Base-by-base conservation (phyloP, 176 grass and related monocot genomes). In the Eragrostis curvula region DNA sequence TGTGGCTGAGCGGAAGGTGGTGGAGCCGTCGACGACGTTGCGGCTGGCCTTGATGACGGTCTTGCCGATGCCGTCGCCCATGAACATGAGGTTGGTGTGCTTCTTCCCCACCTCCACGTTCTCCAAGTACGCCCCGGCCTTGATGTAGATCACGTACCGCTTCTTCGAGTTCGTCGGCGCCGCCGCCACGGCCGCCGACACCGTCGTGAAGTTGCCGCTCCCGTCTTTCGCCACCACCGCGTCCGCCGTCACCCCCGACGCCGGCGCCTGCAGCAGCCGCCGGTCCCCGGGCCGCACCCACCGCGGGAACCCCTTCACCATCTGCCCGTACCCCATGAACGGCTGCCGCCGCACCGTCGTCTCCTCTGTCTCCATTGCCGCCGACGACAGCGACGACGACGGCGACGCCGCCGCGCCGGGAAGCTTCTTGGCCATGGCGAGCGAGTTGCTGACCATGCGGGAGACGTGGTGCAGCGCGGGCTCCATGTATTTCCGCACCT, bases 31-130 rank as follows among this genome's bases (percentile, higher is more conserved):
- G 3, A 87, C 80, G 25, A 94, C 90, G 79, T 94, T 97, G 40
- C 88, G 92, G 79, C 89, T 90, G 12, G 92, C 95, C 83, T 97
- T 97, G 80, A 97, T 94, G 13, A 94, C 92, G 30, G 95, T 97
- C 89, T 94, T 92, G 1, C 95, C 95, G 29, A 97, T 92, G 56
- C 95, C 95, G 44, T 97, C 95, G 10, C 95, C 95, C 64, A 97
- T 8, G 87, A 97, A 94, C 92, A 97, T 92, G 1, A 97, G 65
- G 65, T 97, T 97, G 68, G 41, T 63, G 56, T 87, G 85, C 71
- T 36, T 90, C 87, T 92, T 94, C 57, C 40, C 87, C 9, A 97
- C 95, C 57, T 89, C 95, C 77, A 97, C 92, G 47, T 97, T 97
- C 88, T 97, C 95, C 43, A 94, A 24, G 86, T 97, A 97, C 12